Conservation (phyloP, 2,329 filamentous ascomycete genomes). For the Colletotrichum aenigma region DNA sequence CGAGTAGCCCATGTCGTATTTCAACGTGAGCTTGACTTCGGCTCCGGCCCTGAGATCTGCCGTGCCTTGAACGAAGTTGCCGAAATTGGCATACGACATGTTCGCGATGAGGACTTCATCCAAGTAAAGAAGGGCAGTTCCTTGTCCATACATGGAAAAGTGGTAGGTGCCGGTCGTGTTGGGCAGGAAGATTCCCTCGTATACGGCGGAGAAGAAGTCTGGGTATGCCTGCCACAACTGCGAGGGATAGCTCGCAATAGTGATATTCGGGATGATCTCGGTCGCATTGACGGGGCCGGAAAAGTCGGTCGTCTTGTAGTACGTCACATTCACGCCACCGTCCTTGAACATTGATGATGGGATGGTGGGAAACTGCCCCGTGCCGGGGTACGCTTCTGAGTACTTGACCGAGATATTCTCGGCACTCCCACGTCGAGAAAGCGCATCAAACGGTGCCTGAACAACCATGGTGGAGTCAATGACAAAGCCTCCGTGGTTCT, state of each 20-base stretch:
- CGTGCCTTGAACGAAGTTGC: not conserved
- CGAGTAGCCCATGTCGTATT: not conserved
- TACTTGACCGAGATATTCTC: not conserved
- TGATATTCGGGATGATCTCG: not conserved
- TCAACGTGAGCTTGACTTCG: not conserved
- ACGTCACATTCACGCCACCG: conserved; percentile 15
- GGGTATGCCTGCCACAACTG: not conserved
- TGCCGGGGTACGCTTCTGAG: not conserved
- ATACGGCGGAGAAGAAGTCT: conserved; percentile 23
- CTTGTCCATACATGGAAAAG: conserved; percentile 37
- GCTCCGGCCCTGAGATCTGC: not conserved
- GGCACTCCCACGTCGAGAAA: not conserved
- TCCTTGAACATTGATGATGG: not conserved
- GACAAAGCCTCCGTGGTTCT: conserved; percentile 16
- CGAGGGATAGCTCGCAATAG: not conserved
- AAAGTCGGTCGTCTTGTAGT: conserved; percentile 25
- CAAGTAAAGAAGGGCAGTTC: conserved; percentile 35
- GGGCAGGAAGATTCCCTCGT: conserved; percentile 21
- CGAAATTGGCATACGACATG: not conserved
- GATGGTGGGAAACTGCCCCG: not conserved
- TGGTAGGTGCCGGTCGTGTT: conserved; percentile 26
- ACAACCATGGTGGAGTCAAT: not conserved
- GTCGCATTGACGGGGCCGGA: not conserved
- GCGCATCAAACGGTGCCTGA: not conserved
- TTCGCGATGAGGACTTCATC: conserved; percentile 33